These are phyloP conservation scores for Talaromyces thailandensis DNA, from an alignment of 495 filamentous ascomycete genomes.

Conservation along the genomic window DNA sequence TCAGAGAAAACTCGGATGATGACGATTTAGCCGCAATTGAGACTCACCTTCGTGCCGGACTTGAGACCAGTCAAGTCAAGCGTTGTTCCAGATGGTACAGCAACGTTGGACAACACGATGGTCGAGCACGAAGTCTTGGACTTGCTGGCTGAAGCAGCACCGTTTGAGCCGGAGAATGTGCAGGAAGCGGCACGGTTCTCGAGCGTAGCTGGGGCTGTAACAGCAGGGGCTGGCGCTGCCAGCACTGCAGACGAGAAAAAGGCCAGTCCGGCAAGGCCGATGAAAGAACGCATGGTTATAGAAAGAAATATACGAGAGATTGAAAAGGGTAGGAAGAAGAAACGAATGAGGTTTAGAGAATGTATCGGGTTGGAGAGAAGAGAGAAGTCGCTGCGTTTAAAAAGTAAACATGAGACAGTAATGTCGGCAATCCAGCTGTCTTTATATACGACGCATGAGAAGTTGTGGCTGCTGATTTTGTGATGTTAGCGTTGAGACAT, in stretches of 20 bases:
- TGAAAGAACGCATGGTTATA: background rate
- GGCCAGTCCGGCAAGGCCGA: constrained; percentile 1
- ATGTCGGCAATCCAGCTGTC: background rate
- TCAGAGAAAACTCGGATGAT: too few relatives aligned
- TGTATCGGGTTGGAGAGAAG: background rate
- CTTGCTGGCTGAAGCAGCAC: constrained; percentile 29
- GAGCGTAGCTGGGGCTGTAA: background rate
- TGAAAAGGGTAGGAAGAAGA: background rate
- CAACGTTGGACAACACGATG: constrained; percentile 37
- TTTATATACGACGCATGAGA: background rate
- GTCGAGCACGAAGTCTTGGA: constrained; percentile 41
- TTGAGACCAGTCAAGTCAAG: constrained; percentile 41
- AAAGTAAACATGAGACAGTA: background rate
- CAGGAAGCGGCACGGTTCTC: constrained; percentile 16
- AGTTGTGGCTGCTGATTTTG: background rate
- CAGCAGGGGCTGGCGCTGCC: background rate
- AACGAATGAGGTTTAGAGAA: background rate
- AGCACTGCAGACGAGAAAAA: background rate
- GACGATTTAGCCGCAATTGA: too few relatives aligned
- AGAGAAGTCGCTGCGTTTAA: background rate
- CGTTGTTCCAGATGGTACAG: constrained; percentile 43
- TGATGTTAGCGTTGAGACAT: background rate
- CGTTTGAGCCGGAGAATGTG: constrained; percentile 41
- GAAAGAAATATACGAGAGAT: background rate
- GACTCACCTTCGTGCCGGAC: constrained; percentile 29